Conservation (phyloP, 768 basidiomycete species). For the Sistotremastrum suecicum region DNA sequence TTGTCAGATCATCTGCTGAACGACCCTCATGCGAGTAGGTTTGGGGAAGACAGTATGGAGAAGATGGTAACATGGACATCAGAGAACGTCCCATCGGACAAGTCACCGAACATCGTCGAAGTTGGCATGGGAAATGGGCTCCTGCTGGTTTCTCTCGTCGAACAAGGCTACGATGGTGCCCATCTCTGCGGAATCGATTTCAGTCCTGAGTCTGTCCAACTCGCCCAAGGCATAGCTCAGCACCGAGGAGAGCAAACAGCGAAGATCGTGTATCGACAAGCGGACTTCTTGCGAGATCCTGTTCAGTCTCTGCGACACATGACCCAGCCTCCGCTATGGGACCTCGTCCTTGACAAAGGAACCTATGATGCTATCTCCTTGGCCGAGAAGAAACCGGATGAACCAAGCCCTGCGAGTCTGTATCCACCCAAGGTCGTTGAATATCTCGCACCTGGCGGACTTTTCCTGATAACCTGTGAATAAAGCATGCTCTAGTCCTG, state of each 20-base stretch:
- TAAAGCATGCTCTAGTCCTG: conserved; percentile 1
- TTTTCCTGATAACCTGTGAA: conserved; percentile 73
- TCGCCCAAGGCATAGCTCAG: conserved; percentile 44
- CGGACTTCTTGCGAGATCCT: neutral
- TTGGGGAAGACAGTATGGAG: conserved; percentile 58
- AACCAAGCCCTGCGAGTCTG: conserved; percentile 33
- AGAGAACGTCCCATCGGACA: conserved; percentile 34
- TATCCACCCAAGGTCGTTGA: conserved; percentile 46
- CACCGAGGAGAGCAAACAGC: conserved; percentile 16
- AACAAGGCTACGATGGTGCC: conserved; percentile 44
- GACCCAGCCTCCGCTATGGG: conserved; percentile 30
- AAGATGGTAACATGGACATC: conserved; percentile 71
- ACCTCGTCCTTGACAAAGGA: conserved; percentile 74
- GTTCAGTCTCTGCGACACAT: neutral
- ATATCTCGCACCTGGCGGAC: conserved; percentile 50
- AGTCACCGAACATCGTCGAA: conserved; percentile 47
- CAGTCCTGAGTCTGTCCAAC: conserved; percentile 52
- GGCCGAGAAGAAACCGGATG: conserved; percentile 40
- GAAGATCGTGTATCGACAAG: conserved; percentile 3
- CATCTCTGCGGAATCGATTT: conserved; percentile 62
- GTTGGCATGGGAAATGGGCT: conserved; percentile 74
- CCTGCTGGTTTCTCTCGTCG: conserved; percentile 53
- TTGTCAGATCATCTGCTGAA: neutral
- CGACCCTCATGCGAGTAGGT: conserved; percentile 33
- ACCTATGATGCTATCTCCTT: conserved; percentile 79